phyloP scores from a whole-genome alignment of 371 early-diverging fungal species.

The Dichotomocladium elegans region DNA sequence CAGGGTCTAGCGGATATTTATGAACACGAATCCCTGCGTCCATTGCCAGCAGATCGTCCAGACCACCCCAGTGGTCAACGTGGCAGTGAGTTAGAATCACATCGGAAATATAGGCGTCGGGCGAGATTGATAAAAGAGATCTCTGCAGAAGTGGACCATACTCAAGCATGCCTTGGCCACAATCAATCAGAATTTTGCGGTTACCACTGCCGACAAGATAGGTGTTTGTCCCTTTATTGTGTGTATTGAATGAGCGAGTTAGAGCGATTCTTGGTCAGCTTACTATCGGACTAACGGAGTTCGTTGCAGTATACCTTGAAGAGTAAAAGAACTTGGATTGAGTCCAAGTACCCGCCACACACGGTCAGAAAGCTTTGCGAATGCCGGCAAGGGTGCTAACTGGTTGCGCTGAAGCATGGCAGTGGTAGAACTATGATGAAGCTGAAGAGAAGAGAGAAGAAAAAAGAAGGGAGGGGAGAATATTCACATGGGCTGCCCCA shows the following conservation, averaged over 20 bases:
- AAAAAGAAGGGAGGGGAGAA: neutral
- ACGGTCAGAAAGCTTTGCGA: constrained; percentile 38
- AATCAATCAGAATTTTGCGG: constrained; percentile 72
- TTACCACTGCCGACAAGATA: constrained; percentile 79
- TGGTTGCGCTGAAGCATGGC: neutral
- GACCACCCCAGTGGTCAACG: constrained; percentile 80
- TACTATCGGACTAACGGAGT: too few relatives aligned
- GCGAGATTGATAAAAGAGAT: constrained; percentile 37
- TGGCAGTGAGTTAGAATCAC: constrained; percentile 88
- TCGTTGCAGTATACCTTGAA: constrained; percentile 56
- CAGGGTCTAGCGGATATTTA: constrained; percentile 19
- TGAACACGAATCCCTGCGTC: constrained; percentile 20
- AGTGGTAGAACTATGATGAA: neutral
- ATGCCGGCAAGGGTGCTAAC: constrained; percentile 22
- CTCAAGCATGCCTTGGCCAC: constrained; percentile 76
- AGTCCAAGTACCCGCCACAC: constrained; percentile 63
- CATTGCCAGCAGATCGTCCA: constrained; percentile 9
- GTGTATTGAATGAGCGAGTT: too few relatives aligned
- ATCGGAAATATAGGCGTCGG: constrained; percentile 56
- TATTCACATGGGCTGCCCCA: too few relatives aligned
- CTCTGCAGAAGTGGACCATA: constrained; percentile 54
- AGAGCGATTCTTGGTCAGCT: too few relatives aligned
- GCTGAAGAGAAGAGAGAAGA: neutral
- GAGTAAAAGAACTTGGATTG: constrained; percentile 71
- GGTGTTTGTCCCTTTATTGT: constrained; percentile 89